Percentiles rank a stretch among this genome's conserved stretches.
These are phyloP conservation scores for Colletotrichum abscissum DNA, from an alignment of 2,329 filamentous ascomycete genomes.

Conservation along the genomic window DNA sequence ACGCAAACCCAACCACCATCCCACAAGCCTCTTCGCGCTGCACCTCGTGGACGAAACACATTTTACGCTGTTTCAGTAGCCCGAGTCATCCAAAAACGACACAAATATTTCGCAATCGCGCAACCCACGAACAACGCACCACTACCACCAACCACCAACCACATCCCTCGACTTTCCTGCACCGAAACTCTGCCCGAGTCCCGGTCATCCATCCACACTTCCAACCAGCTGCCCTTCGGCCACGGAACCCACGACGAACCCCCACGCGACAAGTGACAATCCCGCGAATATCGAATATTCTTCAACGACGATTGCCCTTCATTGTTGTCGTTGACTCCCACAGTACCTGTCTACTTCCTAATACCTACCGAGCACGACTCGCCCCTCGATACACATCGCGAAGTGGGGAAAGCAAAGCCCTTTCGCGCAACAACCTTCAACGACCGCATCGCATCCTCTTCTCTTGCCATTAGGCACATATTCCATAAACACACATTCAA, in stretches of 20 bases:
- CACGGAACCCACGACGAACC: constrained; percentile 15
- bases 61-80: constrained; percentile 31
- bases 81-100: constrained; percentile 26
- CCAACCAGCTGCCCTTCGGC: constrained; percentile 9
- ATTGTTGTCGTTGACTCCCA: constrained; percentile 2
- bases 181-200: constrained; percentile 22
- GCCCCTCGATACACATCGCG: constrained; percentile 26
- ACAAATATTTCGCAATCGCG: constrained; percentile 18
- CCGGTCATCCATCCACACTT: not conserved
- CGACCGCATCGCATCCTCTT: constrained; percentile 6
- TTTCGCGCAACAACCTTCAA: constrained; percentile 28
- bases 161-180: not conserved
- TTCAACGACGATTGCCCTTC: constrained; percentile 3
- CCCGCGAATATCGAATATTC: not conserved
- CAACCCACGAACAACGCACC: not conserved
- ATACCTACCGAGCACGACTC: constrained; percentile 25
- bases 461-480: constrained; percentile 26
- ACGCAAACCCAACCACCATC: constrained; percentile 19
- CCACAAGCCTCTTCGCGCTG: constrained; percentile 24
- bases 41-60: constrained; percentile 35
- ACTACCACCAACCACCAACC: not conserved
- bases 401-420: constrained; percentile 35
- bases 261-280: constrained; percentile 2
- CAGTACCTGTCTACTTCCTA: not conserved
- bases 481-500: constrained; percentile 17